Percentiles rank a stretch among this genome's conserved stretches.
Conservation (phyloP, 495 filamentous ascomycete species). For the Hypoxylon rickii region DNA sequence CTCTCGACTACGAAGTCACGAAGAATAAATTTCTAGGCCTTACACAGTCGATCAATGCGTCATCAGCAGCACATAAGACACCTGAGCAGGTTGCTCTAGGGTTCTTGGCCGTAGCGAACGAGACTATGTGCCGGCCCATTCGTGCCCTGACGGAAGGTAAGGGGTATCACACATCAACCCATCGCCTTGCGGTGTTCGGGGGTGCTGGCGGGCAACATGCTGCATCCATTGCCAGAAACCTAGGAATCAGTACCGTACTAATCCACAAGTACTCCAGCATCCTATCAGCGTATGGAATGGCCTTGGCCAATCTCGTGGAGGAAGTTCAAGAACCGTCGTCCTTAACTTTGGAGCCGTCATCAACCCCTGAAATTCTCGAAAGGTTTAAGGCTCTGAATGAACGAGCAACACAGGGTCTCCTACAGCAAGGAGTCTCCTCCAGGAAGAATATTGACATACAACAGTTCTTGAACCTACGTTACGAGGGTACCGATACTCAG, state of each 20-base stretch:
- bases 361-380: slow-evolving; percentile 1
- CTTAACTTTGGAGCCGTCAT: slow-evolving; percentile 37
- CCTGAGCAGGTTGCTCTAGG: slow-evolving; percentile 51
- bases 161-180: slow-evolving; percentile 55
- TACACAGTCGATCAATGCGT: slow-evolving; percentile 49
- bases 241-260: slow-evolving; percentile 58
- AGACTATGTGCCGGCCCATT: slow-evolving; percentile 60
- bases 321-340: slow-evolving; percentile 57
- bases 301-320: slow-evolving; percentile 57
- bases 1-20: slow-evolving; percentile 29
- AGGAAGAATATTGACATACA: slow-evolving; percentile 52
- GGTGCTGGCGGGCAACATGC: slow-evolving; percentile 62
- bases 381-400: slow-evolving; percentile 35
- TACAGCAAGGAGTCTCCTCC: slow-evolving; percentile 42
- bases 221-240: slow-evolving; percentile 53
- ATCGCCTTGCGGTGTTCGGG: slow-evolving; percentile 59
- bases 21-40: slow-evolving; percentile 25
- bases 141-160: slow-evolving; percentile 58
- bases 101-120: slow-evolving; percentile 59
- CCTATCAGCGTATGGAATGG: slow-evolving; percentile 58
- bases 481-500: slow-evolving; percentile 57
- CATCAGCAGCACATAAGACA: slow-evolving; percentile 36
- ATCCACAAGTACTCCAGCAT: slow-evolving; percentile 61
- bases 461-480: slow-evolving; percentile 59
- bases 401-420: slow-evolving; percentile 12